Base-by-base conservation (phyloP, 1,284 basidiomycete species). In the Trichosporon faecale region DNA sequence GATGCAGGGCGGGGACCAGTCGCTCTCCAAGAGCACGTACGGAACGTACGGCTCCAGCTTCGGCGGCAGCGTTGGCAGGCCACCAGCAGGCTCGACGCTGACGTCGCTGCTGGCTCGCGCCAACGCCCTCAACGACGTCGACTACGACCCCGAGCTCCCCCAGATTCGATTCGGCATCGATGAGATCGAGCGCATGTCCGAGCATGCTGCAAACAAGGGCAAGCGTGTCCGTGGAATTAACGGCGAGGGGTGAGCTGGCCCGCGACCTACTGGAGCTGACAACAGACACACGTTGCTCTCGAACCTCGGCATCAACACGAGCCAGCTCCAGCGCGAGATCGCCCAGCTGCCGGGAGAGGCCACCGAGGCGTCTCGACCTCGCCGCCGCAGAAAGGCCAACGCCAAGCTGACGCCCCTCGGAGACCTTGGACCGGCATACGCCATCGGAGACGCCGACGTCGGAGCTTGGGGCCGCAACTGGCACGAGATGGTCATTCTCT, bases 401-500 rank as follows among this genome's bases (percentile, higher is more conserved):
- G 70, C 64, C 11, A 72, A 73, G 12, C 72, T 76, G 61, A 74
- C 73, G 27, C 74, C 75, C 9, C 68, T 76, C 21, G 74, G 73
- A 5, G 77, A 76, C 69, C 73, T 77, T 9, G 76, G 77, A 31
- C 75, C 76, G 5, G 63, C 73, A 7, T 80, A 79, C 65, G 76
- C 72, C 23, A 69, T 75, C 7, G 74, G 74, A 12, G 79, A 80
- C 52, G 75, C 71, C 11, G 81, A 82, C 68, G 76, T 82, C 11
- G 75, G 74, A 11, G 74, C 78, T 1, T 82, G 81, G 81, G 79
- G 79, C 0, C 74, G 81, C 65, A 82, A 82, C 69, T 81, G 78
- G 79, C 81, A 82, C 71, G 81, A 82, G 75, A 82, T 79, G 79
- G 76, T 81, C 27, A 82, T 82, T 27, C 75, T 82, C 8, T 76